Base-by-base conservation (phyloP, 495 filamentous ascomycete species). In the Talaromyces stipitatus region DNA sequence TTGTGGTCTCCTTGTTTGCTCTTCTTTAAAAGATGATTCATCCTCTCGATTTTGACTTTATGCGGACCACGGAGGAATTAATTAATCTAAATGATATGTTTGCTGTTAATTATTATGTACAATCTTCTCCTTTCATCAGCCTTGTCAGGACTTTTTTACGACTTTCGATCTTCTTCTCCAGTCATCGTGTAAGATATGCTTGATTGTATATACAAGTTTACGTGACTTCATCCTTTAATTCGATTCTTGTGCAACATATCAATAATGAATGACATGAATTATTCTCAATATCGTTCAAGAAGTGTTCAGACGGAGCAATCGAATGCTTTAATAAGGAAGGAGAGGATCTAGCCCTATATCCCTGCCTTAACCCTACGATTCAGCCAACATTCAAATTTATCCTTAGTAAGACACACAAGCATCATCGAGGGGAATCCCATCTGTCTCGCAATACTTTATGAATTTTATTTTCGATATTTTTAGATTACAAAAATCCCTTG, bases 11-110 rank as follows among this genome's bases (percentile, higher is more conserved):
- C 14, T 20, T 55, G 22, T 20, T 55, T 3, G 33, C 36, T 28
- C 54, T 55, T 18, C 54, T 55, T 16, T 55, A 46, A 45, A 45
- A 55, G 48, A 48, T 30, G 48, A 11, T 47, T 47, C 4, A 47
- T 47, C 14, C 3, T 23, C 16, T 30, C 6, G 46, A 14, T 16
- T 4, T 51, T 51, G 16, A 2, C 5, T 3, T 3, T 51, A 5
- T 12, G 8, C 16, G 4, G 43, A 18, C 24, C 43, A 16, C 16
- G 3, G 48, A 16, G 48, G 48, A 51, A 45, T 11, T 20, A 30
- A 24, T 51, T 30, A 51, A 30, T 51, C 18, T 51, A n/a, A 51
- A 51, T 16, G 48, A 51, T 51, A 51, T 51, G 48, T 51, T 30
- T 51, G 48, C 48, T 11, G 20, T 27, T 51, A 28, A 51, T 51